Percentiles rank a stretch among this genome's conserved stretches.
These are phyloP conservation scores for Eimeria tenella DNA, from an alignment of 169 alveolate genomes.

Conservation along the genomic window DNA sequence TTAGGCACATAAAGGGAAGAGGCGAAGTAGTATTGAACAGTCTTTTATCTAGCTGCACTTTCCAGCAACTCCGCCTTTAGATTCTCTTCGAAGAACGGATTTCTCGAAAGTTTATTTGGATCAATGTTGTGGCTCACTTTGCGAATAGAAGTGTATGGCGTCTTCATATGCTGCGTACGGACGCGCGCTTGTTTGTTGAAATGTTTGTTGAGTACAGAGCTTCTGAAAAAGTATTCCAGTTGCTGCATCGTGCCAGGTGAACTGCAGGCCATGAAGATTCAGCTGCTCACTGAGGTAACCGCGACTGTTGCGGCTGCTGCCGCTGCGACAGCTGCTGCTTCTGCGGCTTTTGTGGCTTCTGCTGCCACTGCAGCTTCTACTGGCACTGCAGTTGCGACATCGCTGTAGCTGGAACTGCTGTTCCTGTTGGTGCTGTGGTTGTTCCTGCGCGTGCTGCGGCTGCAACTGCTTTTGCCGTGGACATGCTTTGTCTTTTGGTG, in stretches of 20 bases:
- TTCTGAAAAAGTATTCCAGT: neutral
- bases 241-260: conserved; percentile 13
- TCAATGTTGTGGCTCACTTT: neutral
- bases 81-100: neutral
- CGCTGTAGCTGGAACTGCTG: neutral
- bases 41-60: too few relatives aligned
- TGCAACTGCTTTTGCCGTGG: neutral
- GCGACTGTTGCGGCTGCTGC: too few relatives aligned
- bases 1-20: too few relatives aligned
- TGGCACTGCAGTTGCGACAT: neutral
- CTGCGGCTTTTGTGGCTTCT: neutral
- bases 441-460: too few relatives aligned
- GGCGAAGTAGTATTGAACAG: too few relatives aligned
- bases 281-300: conserved; percentile 29
- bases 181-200: too few relatives aligned
- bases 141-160: too few relatives aligned
- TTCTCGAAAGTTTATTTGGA: neutral
- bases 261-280: neutral
- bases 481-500: neutral
- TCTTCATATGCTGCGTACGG: too few relatives aligned
- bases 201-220: neutral
- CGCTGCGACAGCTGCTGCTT: neutral
- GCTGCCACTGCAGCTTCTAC: neutral
- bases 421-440: neutral
- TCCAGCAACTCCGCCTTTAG: too few relatives aligned